phyloP scores from a whole-genome alignment of 106 monocot genomes.

The Phalaenopsis equestris region DNA sequence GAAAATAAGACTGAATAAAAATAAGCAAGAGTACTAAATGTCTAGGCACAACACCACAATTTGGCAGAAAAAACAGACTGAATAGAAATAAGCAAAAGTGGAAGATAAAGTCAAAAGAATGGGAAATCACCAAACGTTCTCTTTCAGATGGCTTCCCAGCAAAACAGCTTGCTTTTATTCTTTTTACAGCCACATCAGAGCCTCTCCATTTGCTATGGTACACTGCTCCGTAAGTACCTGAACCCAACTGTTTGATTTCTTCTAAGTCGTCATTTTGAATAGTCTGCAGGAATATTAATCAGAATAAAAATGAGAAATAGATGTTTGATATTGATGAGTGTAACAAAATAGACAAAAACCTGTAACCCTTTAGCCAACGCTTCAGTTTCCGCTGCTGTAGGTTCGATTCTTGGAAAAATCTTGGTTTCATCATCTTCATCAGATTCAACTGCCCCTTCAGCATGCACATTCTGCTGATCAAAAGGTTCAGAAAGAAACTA shows the following conservation, averaged over 20 bases:
- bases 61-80: neutral
- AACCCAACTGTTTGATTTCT: slow-evolving; percentile 80
- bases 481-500: slow-evolving; percentile 6
- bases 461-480: slow-evolving; percentile 40
- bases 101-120: slow-evolving; percentile 4
- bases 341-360: slow-evolving; percentile 28
- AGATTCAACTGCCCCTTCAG: slow-evolving; percentile 33
- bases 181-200: slow-evolving; percentile 90
- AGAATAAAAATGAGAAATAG: slow-evolving; percentile 5
- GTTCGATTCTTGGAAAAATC: slow-evolving; percentile 49
- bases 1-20: neutral
- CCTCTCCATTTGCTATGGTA: slow-evolving; percentile 95
- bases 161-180: slow-evolving; percentile 94
- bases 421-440: slow-evolving; percentile 34
- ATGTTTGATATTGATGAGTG: neutral
- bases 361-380: slow-evolving; percentile 79
- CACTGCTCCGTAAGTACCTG: slow-evolving; percentile 85
- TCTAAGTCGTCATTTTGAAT: slow-evolving; percentile 86
- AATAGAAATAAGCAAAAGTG: neutral
- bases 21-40: neutral
- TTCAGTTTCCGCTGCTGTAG: slow-evolving; percentile 72
- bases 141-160: slow-evolving; percentile 83
- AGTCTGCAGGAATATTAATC: slow-evolving; percentile 44
- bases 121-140: slow-evolving; percentile 61
- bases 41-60: neutral